Base-by-base conservation (phyloP, 768 basidiomycete species). In the Kwoniella bestiolae region DNA sequence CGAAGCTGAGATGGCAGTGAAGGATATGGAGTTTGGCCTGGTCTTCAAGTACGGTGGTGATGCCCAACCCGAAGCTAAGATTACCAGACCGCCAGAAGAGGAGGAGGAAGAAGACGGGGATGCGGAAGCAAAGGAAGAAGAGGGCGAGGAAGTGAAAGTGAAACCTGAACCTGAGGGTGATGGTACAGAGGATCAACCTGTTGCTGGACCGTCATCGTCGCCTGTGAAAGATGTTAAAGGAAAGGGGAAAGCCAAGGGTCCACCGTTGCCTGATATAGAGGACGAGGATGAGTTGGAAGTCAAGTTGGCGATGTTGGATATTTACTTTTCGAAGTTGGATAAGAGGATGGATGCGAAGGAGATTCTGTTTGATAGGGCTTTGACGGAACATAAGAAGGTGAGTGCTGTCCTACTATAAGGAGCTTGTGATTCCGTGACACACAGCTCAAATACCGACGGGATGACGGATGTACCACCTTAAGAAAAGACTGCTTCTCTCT, bases 351-450 rank as follows among this genome's bases (percentile, higher is more conserved):
- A 94, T 76, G 87, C 86, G 29, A 99, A 97, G 81, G 87, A 87
- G 2, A 80, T 99, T 68, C 91, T 99, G 79, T 96, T 92, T 73
- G 91, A 97, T 73, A 84, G 95, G 45, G 92, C 92, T 1, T 82
- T 99, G 57, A 83, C 95, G 51, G 92, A 96, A 71, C 92, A 95
- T 79, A 97, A 94, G 82, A 93, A 94, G 88, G 94, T 93, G 65
- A 56, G 85, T 58, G 46, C 12, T 9, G 11, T 11, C 3, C 7
- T 18, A n/a, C n/a, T n/a, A n/a, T n/a, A n/a, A n/a, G n/a, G n/a
- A n/a, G n/a, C n/a, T n/a, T n/a, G n/a, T n/a, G n/a, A n/a, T n/a
- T n/a, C n/a, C n/a, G n/a, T n/a, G n/a, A n/a, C n/a, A n/a, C n/a
- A n/a, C n/a, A n/a, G n/a, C n/a, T n/a, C n/a, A n/a, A n/a, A n/a